These are phyloP conservation scores for Pterocarpus santalinus DNA, from an alignment of 306 rosid genomes.

Conservation along the genomic window DNA sequence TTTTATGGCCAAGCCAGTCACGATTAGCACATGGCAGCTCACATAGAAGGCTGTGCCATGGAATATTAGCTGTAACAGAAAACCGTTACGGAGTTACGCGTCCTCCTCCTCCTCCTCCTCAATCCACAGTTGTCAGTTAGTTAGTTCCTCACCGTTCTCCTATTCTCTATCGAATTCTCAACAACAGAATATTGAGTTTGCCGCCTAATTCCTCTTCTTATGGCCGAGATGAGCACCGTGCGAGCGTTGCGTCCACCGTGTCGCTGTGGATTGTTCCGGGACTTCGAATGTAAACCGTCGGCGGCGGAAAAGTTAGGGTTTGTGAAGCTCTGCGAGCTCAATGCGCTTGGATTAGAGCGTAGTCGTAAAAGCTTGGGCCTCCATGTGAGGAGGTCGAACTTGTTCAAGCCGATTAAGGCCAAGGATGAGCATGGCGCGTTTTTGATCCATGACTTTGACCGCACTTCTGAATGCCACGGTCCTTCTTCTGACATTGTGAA, in stretches of 20 bases:
- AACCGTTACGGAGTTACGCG: conserved; percentile 36
- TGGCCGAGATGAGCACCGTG: conserved; percentile 50
- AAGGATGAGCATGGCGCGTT: conserved; percentile 39
- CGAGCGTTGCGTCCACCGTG: conserved; percentile 33
- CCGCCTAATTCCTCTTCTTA: neutral
- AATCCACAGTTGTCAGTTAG: too few species aligned
- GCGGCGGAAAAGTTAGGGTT: conserved; percentile 49
- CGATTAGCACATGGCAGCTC: neutral
- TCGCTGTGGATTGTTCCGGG: conserved; percentile 38
- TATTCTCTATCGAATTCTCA: too few species aligned
- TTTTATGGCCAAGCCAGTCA: neutral
- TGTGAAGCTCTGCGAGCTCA: conserved; percentile 39
- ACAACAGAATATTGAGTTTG: neutral
- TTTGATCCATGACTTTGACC: conserved; percentile 1
- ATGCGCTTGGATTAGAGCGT: conserved; percentile 52
- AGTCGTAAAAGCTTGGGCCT: conserved; percentile 41
- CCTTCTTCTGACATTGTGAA: conserved; percentile 22
- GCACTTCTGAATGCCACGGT: conserved; percentile 4
- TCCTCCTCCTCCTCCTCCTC: too few species aligned
- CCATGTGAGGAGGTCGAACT: conserved; percentile 39
- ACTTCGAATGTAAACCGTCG: conserved; percentile 46
- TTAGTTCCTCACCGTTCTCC: too few species aligned
- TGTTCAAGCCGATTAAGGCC: conserved; percentile 58
- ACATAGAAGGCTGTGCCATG: neutral
- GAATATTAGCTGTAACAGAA: conserved; percentile 28